phyloP scores from a whole-genome alignment of 257 asterid species.

The Oldenlandia corymbosa region DNA sequence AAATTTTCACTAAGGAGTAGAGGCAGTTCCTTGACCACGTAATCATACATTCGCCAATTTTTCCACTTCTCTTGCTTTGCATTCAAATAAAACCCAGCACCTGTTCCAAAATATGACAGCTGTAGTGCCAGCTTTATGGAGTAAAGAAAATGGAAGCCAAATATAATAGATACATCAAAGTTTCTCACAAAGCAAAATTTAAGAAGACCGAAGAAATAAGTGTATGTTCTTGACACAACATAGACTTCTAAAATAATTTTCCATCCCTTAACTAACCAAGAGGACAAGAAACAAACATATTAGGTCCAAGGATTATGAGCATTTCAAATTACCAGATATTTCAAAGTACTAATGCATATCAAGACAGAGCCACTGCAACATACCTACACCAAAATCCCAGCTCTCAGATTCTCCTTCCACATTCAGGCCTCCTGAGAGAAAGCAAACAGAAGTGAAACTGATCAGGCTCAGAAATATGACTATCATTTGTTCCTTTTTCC shows the following conservation, averaged over 20 bases:
- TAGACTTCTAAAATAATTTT: neutral
- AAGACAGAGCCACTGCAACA: neutral
- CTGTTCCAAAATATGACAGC: slow-evolving; percentile 26
- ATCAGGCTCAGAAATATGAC: neutral
- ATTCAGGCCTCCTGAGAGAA: slow-evolving; percentile 78
- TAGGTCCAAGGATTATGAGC: neutral
- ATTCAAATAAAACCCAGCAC: slow-evolving; percentile 98
- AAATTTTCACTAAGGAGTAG: slow-evolving; percentile 66
- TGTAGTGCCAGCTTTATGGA: neutral
- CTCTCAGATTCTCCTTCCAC: slow-evolving; percentile 95
- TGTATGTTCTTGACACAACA: neutral
- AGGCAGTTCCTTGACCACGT: slow-evolving; percentile 93
- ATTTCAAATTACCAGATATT: neutral
- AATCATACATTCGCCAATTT: slow-evolving; percentile 97
- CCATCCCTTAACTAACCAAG: neutral
- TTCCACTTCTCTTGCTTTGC: slow-evolving; percentile 99
- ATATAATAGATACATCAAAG: neutral
- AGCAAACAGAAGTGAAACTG: slow-evolving; percentile 1
- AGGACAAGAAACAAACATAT: neutral
- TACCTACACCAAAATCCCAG: slow-evolving; percentile 99
- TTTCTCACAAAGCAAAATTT: neutral
- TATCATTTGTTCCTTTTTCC: neutral
- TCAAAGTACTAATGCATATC: neutral
- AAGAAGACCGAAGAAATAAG: neutral
- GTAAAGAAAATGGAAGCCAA: neutral